Evolutionary conservation across 1,284 basidiomycete genomes (phyloP).

Genomic region (Albatrellus sp.): DNA sequence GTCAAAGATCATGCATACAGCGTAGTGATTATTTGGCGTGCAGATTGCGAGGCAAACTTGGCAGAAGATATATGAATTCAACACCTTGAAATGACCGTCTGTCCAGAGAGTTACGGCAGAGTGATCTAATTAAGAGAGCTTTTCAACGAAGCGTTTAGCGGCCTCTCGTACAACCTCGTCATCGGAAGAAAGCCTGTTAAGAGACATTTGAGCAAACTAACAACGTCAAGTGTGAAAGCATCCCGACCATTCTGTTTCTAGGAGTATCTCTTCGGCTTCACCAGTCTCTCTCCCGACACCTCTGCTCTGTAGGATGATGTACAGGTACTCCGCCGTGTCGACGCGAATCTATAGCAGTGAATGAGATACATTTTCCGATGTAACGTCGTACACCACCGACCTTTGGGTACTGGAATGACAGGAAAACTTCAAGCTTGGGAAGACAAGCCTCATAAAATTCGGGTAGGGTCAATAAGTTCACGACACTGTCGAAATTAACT

Average conservation of each 20-base stretch:
- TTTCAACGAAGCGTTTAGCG: conserved; percentile 4
- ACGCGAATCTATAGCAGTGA: conserved; percentile 47
- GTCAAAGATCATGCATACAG: too few relatives aligned
- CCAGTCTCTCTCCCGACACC: conserved; percentile 55
- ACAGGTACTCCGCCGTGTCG: conserved; percentile 72
- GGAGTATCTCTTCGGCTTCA: conserved; percentile 62
- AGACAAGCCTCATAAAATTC: conserved; percentile 34
- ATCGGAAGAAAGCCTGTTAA: too few relatives aligned
- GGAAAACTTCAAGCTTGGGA: conserved; percentile 39
- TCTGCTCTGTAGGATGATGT: conserved; percentile 56
- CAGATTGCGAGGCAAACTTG: too few relatives aligned
- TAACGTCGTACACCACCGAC: conserved; percentile 28
- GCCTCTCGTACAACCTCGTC: too few relatives aligned
- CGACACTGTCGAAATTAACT: conserved; percentile 30
- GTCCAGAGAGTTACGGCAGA: too few relatives aligned
- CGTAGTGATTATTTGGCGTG: too few relatives aligned
- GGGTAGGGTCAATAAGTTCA: conserved; percentile 47
- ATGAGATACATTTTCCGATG: conserved; percentile 3
- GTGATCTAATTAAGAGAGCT: conserved; percentile 12
- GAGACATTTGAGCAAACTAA: background rate
- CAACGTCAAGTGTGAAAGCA: background rate
- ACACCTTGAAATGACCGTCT: too few relatives aligned
- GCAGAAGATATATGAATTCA: too few relatives aligned
- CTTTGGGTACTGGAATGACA: conserved; percentile 68
- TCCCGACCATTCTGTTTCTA: conserved; percentile 75